Evolutionary conservation across 2,329 filamentous ascomycete genomes (phyloP).

Genomic region (Didymella lethalis): DNA sequence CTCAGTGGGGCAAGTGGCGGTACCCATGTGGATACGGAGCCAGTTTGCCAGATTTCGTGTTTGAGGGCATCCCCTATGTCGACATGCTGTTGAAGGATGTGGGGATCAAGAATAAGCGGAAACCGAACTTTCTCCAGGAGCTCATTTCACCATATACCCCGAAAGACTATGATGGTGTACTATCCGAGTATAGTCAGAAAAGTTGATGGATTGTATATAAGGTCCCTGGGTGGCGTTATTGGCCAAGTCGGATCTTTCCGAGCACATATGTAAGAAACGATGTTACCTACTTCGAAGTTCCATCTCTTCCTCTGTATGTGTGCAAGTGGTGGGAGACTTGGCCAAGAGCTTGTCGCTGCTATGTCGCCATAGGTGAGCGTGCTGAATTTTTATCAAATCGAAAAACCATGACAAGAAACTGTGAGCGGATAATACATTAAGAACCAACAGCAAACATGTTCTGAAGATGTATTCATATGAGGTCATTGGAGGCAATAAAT

Average conservation of each 20-base stretch:
- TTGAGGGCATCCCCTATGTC: constrained; percentile 78
- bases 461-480: background rate
- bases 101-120: constrained; percentile 16
- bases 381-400: background rate
- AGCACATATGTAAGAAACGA: background rate
- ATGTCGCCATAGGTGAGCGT: background rate
- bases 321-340: background rate
- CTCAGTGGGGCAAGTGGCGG: constrained; percentile 57
- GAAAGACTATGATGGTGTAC: constrained; percentile 36
- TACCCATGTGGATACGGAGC: constrained; percentile 72
- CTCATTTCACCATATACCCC: constrained; percentile 30
- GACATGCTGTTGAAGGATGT: constrained; percentile 59
- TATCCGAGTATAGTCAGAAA: constrained; percentile 30
- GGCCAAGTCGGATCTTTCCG: background rate
- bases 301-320: background rate
- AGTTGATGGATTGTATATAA: background rate
- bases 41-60: constrained; percentile 73
- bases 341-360: background rate
- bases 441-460: background rate
- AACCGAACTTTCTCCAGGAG: constrained; percentile 26
- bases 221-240: background rate
- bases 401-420: no score
- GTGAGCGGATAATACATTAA: no score
- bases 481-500: background rate
- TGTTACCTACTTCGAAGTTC: background rate